Conservation (phyloP, 169 alveolate species). For the Plasmodium cynomolgi region DNA sequence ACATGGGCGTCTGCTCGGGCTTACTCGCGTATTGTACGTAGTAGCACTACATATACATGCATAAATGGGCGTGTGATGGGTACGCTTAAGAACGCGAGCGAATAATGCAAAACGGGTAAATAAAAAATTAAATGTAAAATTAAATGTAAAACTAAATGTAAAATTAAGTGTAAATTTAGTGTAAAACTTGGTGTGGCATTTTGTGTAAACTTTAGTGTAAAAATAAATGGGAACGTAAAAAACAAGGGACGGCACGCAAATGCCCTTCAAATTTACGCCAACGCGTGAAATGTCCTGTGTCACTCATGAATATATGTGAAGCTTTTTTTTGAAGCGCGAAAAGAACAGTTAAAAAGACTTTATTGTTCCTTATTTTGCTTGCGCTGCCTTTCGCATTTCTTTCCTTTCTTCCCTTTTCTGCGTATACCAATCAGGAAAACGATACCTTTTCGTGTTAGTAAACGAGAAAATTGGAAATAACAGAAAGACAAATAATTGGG, state of each 20-base stretch:
- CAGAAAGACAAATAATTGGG: conserved; percentile 27
- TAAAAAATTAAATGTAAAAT: background rate
- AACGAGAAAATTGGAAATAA: conserved; percentile 21
- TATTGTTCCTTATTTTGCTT: conserved; percentile 1
- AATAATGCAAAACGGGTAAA: background rate
- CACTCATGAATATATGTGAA: background rate
- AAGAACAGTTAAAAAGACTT: conserved; percentile 11
- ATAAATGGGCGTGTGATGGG: background rate
- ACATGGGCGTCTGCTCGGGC: background rate
- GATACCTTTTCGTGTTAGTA: background rate
- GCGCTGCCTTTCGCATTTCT: background rate
- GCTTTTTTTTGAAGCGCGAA: conserved; percentile 4
- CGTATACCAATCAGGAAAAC: conserved; percentile 8
- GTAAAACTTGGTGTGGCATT: background rate
- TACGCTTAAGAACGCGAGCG: background rate
- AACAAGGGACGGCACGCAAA: background rate
- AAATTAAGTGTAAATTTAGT: too few species aligned
- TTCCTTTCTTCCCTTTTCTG: background rate
- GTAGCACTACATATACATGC: background rate
- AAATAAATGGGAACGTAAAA: background rate
- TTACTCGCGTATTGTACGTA: background rate
- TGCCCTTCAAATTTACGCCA: conserved; percentile 9
- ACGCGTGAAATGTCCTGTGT: background rate
- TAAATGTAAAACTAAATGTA: too few species aligned
- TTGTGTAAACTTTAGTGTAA: background rate